Percentiles rank a stretch among this genome's conserved stretches.
Conservation (phyloP, 2,329 filamentous ascomycete genomes). For the Plectosphaerella sp. region DNA sequence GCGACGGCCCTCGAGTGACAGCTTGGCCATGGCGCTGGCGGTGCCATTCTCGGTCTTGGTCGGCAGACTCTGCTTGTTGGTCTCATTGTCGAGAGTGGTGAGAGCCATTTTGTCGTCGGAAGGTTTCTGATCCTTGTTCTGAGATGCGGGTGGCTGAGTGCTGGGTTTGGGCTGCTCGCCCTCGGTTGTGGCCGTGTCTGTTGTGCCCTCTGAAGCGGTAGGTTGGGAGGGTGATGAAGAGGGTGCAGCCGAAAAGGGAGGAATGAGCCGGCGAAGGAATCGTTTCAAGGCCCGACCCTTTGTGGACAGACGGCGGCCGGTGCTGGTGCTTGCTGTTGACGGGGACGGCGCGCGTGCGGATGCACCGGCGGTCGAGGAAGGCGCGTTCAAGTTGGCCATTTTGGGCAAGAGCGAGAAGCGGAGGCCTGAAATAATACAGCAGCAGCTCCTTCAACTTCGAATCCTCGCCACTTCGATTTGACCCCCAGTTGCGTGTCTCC, state of each 20-base stretch:
- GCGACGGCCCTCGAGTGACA: conserved; percentile 12
- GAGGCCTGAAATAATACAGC: background rate
- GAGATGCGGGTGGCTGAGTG: background rate
- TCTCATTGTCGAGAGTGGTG: background rate
- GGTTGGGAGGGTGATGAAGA: background rate
- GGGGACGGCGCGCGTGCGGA: background rate
- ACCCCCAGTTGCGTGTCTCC: no score
- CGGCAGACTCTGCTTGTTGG: conserved; percentile 25
- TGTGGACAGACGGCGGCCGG: conserved; percentile 7
- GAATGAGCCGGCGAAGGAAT: conserved; percentile 11
- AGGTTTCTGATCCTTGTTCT: background rate
- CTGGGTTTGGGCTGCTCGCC: background rate
- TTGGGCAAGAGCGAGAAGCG: background rate
- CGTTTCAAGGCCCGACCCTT: conserved; percentile 9
- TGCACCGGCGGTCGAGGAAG: conserved; percentile 1
- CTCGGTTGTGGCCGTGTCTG: conserved; percentile 2
- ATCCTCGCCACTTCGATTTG: no score
- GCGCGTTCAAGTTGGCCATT: background rate
- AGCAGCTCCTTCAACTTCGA: background rate
- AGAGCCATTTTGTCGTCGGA: conserved; percentile 14
- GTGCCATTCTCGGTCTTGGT: conserved; percentile 7
- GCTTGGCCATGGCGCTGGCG: conserved; percentile 11
- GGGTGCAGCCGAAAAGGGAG: conserved; percentile 3
- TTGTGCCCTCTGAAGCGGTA: background rate
- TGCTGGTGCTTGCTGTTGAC: background rate